Base-by-base conservation (phyloP, 2,329 filamentous ascomycete species). In the Monilinia fructicola region DNA sequence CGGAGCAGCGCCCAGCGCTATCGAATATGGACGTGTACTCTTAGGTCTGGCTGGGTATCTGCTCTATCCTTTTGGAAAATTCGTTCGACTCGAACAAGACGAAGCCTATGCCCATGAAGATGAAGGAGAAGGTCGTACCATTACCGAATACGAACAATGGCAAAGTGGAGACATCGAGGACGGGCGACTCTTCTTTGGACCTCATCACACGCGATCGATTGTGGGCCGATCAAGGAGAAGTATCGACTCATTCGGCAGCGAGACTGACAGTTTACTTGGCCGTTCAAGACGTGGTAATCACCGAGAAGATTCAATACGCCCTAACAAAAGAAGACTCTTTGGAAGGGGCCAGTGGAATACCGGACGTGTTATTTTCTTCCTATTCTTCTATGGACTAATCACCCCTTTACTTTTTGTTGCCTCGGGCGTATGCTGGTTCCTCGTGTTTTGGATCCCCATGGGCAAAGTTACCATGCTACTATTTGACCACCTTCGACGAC, bases 361-460 rank as follows among this genome's bases (percentile, higher is more conserved):
- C 70, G 95, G 95, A 66, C 89, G 95, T 63, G 91, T 99, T 71
- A 89, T 98, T 74, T 99, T 97, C 83, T 99, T 97, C 80, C 75
- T 93, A 69, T 94, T 96, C 81, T 99, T 98, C 81, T 98, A 97
- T 80, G 91, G 92, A 73, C 81, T 98, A 67, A 88, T 99, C 71
- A 92, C 91, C 4, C 95, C 95, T 1, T 86, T 91, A 26, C 84
- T 98, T 71, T 89, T 98, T 72, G 74, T 96, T 54, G 93, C 95
- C 46, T 97, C 93, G 11, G 87, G 86, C 35, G 85, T 96, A 68
- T 99, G 95, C 80, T 99, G 94, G 93, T 89, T 99, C 75, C 79
- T 98, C 71, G 95, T 99, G 67, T 99, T 99, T 80, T 93, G 89
- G 82, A 99, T 99, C 64, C 96, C 95, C 11, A 99, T 99, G 95